Percentiles rank a stretch among this genome's conserved stretches.
Evolutionary conservation across 495 filamentous ascomycete species (phyloP).

Genomic region (Daldinia childiae): DNA sequence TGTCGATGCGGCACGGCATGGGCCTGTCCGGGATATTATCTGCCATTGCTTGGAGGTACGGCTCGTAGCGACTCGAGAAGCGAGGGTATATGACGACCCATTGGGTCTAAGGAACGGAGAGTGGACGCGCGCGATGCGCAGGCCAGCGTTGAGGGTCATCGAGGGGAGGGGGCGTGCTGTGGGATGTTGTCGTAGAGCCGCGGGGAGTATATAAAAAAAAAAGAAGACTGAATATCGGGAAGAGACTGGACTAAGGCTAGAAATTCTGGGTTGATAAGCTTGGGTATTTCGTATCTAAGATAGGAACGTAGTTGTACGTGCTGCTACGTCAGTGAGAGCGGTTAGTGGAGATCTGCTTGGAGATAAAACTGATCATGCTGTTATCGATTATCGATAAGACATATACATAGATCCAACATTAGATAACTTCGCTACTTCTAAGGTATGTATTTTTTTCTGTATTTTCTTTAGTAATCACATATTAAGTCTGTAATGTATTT

Average conservation of each 20-base stretch:
- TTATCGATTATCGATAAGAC: conserved; percentile 15
- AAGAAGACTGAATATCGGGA: neutral
- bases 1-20: conserved; percentile 11
- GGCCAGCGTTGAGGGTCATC: conserved; percentile 20
- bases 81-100: neutral
- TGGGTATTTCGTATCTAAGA: neutral
- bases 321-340: neutral
- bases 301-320: neutral
- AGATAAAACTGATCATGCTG: neutral
- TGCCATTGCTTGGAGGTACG: conserved; percentile 4
- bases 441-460: too few relatives aligned
- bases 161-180: neutral
- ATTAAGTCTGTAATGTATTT: too few relatives aligned
- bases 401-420: too few relatives aligned
- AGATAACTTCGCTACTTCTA: too few relatives aligned
- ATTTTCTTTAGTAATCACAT: too few relatives aligned
- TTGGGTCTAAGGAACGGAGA: neutral
- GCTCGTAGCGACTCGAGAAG: neutral
- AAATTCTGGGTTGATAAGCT: conserved; percentile 4
- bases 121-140: conserved; percentile 33
- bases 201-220: neutral
- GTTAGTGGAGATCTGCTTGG: neutral
- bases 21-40: neutral
- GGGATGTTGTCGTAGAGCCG: neutral
- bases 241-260: neutral